Conservation (phyloP, 208 protist genomes). For the Lotmaria passim region DNA sequence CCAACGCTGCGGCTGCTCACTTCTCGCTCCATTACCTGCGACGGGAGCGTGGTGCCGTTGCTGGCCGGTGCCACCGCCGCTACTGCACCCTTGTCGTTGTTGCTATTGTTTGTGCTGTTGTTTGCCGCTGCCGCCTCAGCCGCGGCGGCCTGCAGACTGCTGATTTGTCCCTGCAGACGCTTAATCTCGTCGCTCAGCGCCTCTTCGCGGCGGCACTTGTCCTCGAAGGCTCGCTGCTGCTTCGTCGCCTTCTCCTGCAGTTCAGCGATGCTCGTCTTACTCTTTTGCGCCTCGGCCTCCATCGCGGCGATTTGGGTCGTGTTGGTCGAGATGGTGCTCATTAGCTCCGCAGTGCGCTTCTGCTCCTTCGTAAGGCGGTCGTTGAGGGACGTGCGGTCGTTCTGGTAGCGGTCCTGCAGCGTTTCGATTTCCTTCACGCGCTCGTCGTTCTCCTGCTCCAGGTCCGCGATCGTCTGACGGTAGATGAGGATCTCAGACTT, state of each 20-base stretch:
- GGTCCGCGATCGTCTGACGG: conserved; percentile 79
- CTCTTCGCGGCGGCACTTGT: conserved; percentile 68
- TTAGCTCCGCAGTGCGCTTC: conserved; percentile 47
- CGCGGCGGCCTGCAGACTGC: conserved; percentile 2
- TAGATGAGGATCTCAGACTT: conserved; percentile 91
- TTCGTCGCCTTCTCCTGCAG: conserved; percentile 59
- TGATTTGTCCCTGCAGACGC: conserved; percentile 28
- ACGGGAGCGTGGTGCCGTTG: neutral
- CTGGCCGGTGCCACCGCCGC: neutral
- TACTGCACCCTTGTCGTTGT: neutral
- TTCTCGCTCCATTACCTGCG: conserved; percentile 1
- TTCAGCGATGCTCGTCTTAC: conserved; percentile 31
- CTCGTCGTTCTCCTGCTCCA: conserved; percentile 86
- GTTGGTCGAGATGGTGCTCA: conserved; percentile 16
- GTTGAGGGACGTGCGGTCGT: conserved; percentile 44
- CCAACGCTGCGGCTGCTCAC: neutral
- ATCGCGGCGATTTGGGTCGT: conserved; percentile 31
- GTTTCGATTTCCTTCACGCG: conserved; percentile 82
- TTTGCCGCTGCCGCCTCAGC: too few species aligned
- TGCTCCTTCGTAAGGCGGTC: conserved; percentile 63
- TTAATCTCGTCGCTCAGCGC: conserved; percentile 37
- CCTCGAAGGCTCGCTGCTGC: conserved; percentile 72
- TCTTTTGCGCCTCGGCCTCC: conserved; percentile 37
- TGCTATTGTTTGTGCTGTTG: too few species aligned
- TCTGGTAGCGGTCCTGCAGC: conserved; percentile 66